These are phyloP conservation scores for Epichloe amarillans DNA, from an alignment of 2,329 filamentous ascomycete genomes.

Conservation along the genomic window DNA sequence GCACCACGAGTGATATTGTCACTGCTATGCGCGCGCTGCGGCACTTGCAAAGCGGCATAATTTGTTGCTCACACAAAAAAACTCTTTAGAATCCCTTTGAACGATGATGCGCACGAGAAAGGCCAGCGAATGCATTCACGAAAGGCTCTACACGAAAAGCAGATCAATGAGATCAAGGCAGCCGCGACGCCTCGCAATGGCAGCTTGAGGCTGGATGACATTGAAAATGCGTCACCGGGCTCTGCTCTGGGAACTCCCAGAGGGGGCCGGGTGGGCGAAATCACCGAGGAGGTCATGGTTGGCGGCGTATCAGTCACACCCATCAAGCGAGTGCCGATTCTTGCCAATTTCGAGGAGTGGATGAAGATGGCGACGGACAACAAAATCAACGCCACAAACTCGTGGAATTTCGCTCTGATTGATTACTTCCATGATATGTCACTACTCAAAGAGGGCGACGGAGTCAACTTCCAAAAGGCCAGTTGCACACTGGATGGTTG, in stretches of 20 bases:
- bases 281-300: conserved; percentile 49
- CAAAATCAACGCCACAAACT: conserved; percentile 95
- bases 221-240: conserved; percentile 42
- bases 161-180: conserved; percentile 78
- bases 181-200: conserved; percentile 56
- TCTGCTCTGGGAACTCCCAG: conserved; percentile 42
- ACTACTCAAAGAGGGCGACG: conserved; percentile 84
- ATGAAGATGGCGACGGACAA: conserved; percentile 99
- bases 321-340: conserved; percentile 87
- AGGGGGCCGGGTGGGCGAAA: conserved; percentile 24
- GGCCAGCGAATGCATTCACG: conserved; percentile 76
- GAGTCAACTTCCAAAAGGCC: conserved; percentile 97
- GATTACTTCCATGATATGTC: conserved; percentile 99
- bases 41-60: background rate
- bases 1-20: background rate
- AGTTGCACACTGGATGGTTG: conserved; percentile 96
- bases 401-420: conserved; percentile 99
- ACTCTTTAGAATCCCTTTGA: conserved; percentile 66
- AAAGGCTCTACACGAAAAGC: conserved; percentile 76
- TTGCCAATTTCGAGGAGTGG: conserved; percentile 99
- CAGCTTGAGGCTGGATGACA: conserved; percentile 43
- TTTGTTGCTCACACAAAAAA: conserved; percentile 1
- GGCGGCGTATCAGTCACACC: conserved; percentile 72
- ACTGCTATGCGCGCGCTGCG: background rate
- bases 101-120: conserved; percentile 90